These are phyloP conservation scores for Fusarium mundagurra DNA, from an alignment of 2,329 filamentous ascomycete genomes.

Conservation along the genomic window DNA sequence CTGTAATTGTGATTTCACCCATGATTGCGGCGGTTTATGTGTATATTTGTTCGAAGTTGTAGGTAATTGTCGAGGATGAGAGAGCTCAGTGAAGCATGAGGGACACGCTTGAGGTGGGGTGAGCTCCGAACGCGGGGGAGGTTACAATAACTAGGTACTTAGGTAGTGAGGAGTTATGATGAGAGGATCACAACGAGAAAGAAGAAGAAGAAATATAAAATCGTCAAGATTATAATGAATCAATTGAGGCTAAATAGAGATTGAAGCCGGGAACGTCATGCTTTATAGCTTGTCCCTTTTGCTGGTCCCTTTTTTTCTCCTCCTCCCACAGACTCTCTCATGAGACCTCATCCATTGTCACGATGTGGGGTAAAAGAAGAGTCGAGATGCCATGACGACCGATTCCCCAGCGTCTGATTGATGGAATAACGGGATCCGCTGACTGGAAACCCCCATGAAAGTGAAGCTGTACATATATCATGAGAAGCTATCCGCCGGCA, in stretches of 20 bases:
- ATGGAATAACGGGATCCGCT: constrained; percentile 35
- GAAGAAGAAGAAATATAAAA: neutral
- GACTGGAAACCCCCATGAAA: constrained; percentile 27
- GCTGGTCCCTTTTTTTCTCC: neutral
- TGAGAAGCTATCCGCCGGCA: constrained; percentile 28
- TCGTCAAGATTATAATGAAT: neutral
- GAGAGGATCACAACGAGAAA: neutral
- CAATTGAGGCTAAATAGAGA: constrained; percentile 23
- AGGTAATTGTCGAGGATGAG: neutral
- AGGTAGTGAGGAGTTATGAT: constrained; percentile 1
- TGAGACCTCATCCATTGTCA: constrained; percentile 25
- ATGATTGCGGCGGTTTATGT: constrained; percentile 17
- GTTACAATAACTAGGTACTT: neutral
- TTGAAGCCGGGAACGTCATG: constrained; percentile 10
- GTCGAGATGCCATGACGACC: constrained; percentile 32
- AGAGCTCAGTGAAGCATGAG: constrained; percentile 22
- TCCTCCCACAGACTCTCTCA: constrained; percentile 15
- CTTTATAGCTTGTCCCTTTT: constrained; percentile 30
- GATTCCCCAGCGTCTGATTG: constrained; percentile 29
- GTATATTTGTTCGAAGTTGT: neutral
- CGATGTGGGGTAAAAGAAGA: constrained; percentile 36
- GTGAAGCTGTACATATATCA: constrained; percentile 28
- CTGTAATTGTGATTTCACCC: constrained; percentile 74
- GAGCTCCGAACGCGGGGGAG: constrained; percentile 32
- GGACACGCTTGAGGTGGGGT: constrained; percentile 28